Evolutionary conservation across 2,329 filamentous ascomycete genomes (phyloP).

Genomic region (Stagonosporopsis chrysanthemi): DNA sequence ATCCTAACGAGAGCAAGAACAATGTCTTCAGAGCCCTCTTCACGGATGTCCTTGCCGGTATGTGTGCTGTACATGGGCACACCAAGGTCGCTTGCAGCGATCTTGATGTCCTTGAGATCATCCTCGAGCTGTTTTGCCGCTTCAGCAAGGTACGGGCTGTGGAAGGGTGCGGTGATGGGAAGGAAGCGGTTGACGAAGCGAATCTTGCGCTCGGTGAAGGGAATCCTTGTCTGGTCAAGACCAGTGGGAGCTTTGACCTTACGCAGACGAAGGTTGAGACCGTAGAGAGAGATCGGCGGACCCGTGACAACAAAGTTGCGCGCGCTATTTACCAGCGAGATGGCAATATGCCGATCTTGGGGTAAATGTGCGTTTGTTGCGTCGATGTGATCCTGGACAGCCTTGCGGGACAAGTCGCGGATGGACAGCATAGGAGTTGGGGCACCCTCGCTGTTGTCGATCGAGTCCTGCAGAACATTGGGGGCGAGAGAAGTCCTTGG

Average conservation of each 20-base stretch:
- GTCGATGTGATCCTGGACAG: conserved; percentile 96
- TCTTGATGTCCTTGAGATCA: conserved; percentile 83
- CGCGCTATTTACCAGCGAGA: conserved; percentile 95
- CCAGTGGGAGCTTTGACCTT: conserved; percentile 99
- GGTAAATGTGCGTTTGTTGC: conserved; percentile 97
- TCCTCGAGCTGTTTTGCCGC: conserved; percentile 84
- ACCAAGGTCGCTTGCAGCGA: conserved; percentile 74
- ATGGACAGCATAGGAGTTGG: conserved; percentile 99
- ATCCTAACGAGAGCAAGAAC: conserved; percentile 87
- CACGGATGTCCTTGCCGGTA: conserved; percentile 82
- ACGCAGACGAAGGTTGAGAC: conserved; percentile 90
- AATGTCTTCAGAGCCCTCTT: conserved; percentile 73
- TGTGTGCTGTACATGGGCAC: conserved; percentile 85
- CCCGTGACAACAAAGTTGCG: conserved; percentile 97
- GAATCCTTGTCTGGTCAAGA: conserved; percentile 91
- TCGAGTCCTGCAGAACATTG: conserved; percentile 87
- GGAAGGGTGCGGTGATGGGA: conserved; percentile 97
- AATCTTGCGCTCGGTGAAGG: conserved; percentile 93
- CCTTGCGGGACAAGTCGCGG: conserved; percentile 83
- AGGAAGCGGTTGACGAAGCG: conserved; percentile 97
- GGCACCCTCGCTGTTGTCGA: conserved; percentile 91
- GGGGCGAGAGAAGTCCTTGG: conserved; percentile 93
- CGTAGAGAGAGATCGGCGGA: conserved; percentile 93
- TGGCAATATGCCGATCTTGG: conserved; percentile 88
- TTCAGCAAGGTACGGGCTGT: conserved; percentile 89